Evolutionary conservation across 306 rosid species (phyloP), one percentile per base, ranked within the genome.

Genomic region (Pterocarpus macrocarpus): DNA sequence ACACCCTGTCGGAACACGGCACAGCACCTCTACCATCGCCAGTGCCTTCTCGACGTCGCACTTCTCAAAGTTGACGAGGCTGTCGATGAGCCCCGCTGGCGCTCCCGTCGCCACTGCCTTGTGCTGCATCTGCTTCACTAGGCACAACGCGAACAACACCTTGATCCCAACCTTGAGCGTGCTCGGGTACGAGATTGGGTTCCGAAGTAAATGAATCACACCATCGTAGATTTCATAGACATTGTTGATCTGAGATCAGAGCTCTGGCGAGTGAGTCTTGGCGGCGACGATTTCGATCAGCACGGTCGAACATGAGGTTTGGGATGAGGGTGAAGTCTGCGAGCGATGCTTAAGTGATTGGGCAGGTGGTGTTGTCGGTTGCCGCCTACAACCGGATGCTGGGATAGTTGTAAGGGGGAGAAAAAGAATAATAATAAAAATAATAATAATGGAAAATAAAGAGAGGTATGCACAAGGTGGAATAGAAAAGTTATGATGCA

Each of bases 311-410:
- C 85, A 11, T 95, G 76, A 93, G 99, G 80, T 95, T 95, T 0
- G 99, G 98, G 63, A 95, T 95, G 38, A 93, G 86, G 0, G 94
- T 93, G 87, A 95, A 90, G 15, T 93, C 99, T 5, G 88, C 36
- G 72, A 95, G 91, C 0, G 89, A 86, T 14, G 81, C 73, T 1
- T 98, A 77, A 0, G 98, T 91, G 22, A 95, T 97, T 0, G 99
- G 99, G 15, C 98, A 95, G 1, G 98, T 93, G 65, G 88, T 90
- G 80, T 95, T 95, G 0, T 98, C 99, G 74, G 97, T 93, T 74
- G 87, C 86, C 0, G 91, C 90, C 99, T 98, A 95, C 0, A 98
- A 83, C 82, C 93, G 98, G 61, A 95, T 95, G 82, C 97, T 93
- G 44, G 78, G 38, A 0, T 98, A 93, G 89, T 95, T 98, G 85